Conservation (phyloP, 2,329 filamentous ascomycete genomes). For the Aspergillus persii region DNA sequence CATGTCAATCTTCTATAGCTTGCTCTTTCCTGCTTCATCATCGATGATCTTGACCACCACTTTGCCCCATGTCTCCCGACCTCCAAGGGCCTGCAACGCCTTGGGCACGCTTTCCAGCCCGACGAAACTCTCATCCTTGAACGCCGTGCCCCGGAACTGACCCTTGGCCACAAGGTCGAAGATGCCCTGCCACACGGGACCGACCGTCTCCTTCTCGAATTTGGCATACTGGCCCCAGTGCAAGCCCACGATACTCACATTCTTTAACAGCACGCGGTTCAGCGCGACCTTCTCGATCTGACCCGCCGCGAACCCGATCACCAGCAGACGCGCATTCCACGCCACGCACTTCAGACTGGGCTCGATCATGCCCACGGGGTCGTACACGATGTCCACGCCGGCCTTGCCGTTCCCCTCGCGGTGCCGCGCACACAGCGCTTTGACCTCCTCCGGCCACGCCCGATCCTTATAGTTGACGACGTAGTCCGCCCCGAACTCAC, state of each 20-base stretch:
- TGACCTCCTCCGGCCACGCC: conserved; percentile 67
- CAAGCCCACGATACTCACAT: conserved; percentile 83
- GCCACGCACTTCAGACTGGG: conserved; percentile 85
- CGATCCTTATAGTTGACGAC: conserved; percentile 74
- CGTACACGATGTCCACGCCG: conserved; percentile 90
- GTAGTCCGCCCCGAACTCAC: conserved; percentile 79
- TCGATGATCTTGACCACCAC: conserved; percentile 85
- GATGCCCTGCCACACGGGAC: conserved; percentile 77
- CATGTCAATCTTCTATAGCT: conserved; percentile 26
- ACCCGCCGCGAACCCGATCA: conserved; percentile 86
- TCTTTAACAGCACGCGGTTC: conserved; percentile 91
- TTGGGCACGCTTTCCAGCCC: conserved; percentile 76
- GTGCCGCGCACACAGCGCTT: conserved; percentile 56
- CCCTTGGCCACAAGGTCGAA: conserved; percentile 73
- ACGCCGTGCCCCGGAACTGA: conserved; percentile 79
- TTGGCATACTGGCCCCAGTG: conserved; percentile 86
- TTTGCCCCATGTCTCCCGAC: conserved; percentile 89
- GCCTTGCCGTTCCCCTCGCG: conserved; percentile 62
- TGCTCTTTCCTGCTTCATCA: conserved; percentile 57
- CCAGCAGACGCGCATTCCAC: conserved; percentile 85
- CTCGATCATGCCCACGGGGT: conserved; percentile 88
- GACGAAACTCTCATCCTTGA: conserved; percentile 75
- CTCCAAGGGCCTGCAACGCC: conserved; percentile 74
- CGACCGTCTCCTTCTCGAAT: conserved; percentile 68
- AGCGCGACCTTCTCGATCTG: conserved; percentile 87